Base-by-base conservation (phyloP, 2,329 filamentous ascomycete genomes). In the Amauroascus verrucosus region DNA sequence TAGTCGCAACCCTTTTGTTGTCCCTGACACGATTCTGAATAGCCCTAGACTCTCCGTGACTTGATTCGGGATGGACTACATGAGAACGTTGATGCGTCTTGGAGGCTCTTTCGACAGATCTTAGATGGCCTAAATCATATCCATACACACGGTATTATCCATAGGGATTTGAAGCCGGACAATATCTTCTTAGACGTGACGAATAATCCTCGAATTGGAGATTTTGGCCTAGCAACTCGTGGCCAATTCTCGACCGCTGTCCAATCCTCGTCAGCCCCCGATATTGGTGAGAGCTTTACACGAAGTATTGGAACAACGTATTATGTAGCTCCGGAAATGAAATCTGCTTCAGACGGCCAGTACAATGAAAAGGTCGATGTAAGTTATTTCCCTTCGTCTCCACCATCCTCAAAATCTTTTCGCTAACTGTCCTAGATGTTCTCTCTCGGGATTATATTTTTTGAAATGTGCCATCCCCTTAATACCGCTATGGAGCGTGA, bases 391-490 rank as follows among this genome's bases (percentile, higher is more conserved):
- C n/a, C 1, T 8, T n/a, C 13, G 48, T 2, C 20, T 33, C 32
- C 32, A 38, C 14, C 26, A 2, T 18, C 22, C 20, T n/a, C 45
- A 13, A 32, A 54, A 5, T 53, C 3, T 40, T 55, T 43, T 63
- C 13, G 61, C 49, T 53, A 48, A 55, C 35, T 18, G 37, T 33
- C 32, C 0, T 53, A 83, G 78, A 97, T 98, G 91, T 98, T 93
- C 66, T 96, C 91, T 0, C 76, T 98, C 40, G 93, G 93, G 0
- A 86, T 98, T 58, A 97, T 98, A 54, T 95, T 98, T 71, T 97
- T 96, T 61, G 93, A 98, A 69, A 98, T 98, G 93, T 94, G 86
- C 63, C 75, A 80, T 59, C 72, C 77, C 2, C 69, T 84, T 43
- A 72, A 72, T 16, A 84, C 82, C 0, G 75, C 72, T 1, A 84